Conservation (phyloP, 176 grass and related monocot species). For the Cenchrus americanus region DNA sequence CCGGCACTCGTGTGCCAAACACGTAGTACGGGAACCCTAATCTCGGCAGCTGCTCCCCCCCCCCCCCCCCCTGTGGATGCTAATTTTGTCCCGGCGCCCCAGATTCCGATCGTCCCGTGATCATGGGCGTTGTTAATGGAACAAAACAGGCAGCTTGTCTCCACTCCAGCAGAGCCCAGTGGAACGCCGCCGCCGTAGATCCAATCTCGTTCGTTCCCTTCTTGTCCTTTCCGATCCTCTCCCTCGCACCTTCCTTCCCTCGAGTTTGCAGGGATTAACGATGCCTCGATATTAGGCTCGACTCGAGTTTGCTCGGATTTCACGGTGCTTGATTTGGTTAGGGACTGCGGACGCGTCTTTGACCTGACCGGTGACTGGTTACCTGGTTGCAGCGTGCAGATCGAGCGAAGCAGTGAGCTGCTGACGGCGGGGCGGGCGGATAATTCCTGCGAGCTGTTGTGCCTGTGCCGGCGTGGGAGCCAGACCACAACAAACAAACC, state of each 20-base stretch:
- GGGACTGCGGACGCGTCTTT: background rate
- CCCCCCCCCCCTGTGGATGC: too few relatives aligned
- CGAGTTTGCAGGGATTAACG: background rate
- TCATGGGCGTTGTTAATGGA: slow-evolving; percentile 27
- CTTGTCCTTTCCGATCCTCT: background rate
- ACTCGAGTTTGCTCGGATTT: background rate
- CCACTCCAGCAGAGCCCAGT: slow-evolving; percentile 9
- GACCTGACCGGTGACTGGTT: background rate
- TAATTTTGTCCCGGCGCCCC: too few relatives aligned
- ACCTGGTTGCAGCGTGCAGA: background rate
- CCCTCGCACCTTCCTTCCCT: too few relatives aligned
- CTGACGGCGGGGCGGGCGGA: background rate
- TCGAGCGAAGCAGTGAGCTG: background rate
- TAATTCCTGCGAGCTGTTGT: background rate
- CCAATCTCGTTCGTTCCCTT: slow-evolving; percentile 7
- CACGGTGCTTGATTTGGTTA: too few relatives aligned
- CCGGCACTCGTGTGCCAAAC: background rate
- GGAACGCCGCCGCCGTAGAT: slow-evolving; percentile 25
- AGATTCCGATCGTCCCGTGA: background rate
- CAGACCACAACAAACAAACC: background rate
- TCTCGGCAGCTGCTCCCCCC: too few relatives aligned
- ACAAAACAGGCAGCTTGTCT: slow-evolving; percentile 23
- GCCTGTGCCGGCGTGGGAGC: background rate
- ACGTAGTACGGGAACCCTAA: too few relatives aligned
- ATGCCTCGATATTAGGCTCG: background rate